Percentiles rank a stretch among this genome's conserved stretches.
Conservation (phyloP, 257 asterid species). For the Petunia axillaris region DNA sequence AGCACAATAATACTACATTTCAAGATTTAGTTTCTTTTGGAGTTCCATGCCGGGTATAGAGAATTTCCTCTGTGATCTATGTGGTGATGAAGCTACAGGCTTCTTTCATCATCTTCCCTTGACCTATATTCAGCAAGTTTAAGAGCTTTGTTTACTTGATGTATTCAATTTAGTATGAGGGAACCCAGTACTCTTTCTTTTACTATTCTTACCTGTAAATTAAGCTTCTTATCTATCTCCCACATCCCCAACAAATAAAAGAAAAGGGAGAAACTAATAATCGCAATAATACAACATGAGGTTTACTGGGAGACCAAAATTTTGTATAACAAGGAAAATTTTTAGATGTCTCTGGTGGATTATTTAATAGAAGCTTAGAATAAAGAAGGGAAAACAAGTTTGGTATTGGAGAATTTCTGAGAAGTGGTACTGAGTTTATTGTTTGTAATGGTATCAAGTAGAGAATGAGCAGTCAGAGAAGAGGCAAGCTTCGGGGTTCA, state of each 20-base stretch:
- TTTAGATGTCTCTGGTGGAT: background rate
- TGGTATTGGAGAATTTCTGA: background rate
- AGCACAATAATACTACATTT: background rate
- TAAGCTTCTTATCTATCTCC: background rate
- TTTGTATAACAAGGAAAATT: background rate
- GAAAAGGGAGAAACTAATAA: background rate
- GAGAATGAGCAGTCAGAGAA: background rate
- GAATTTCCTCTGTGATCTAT: constrained; percentile 1
- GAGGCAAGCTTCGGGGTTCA: background rate
- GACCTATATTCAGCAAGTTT: background rate
- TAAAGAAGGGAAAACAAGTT: background rate
- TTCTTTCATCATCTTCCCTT: background rate
- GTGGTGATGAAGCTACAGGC: background rate
- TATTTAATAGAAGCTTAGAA: background rate
- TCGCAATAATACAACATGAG: background rate
- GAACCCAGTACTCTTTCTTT: background rate
- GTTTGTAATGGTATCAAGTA: background rate
- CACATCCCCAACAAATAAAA: background rate
- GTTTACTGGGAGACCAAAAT: background rate
- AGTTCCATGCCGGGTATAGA: background rate
- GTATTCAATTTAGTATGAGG: background rate
- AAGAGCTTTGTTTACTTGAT: background rate
- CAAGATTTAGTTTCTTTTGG: background rate
- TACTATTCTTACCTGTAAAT: background rate
- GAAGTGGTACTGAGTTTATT: background rate